Evolutionary conservation across 2,329 filamentous ascomycete genomes (phyloP).

Genomic region (Bretziella fagacearum): DNA sequence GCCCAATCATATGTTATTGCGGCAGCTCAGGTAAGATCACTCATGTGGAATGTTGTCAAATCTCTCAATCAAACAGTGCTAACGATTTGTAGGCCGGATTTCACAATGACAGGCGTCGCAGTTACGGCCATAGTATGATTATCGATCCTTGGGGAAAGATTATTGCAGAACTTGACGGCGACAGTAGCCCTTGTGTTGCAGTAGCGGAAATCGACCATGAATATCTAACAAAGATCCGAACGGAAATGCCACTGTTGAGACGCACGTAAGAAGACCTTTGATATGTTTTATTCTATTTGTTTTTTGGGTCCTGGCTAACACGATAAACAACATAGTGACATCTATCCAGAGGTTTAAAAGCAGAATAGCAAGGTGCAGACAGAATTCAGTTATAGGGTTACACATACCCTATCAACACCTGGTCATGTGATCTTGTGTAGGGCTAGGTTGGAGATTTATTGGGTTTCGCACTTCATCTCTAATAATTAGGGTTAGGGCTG

Average conservation of each 20-base stretch:
- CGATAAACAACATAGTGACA: too few species aligned
- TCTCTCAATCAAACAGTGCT: too few species aligned
- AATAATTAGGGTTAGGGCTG: too few species aligned
- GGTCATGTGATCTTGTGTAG: too few species aligned
- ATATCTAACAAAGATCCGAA: slow-evolving; percentile 30
- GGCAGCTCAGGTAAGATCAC: slow-evolving; percentile 48
- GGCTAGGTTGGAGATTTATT: too few species aligned
- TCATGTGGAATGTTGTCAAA: background rate
- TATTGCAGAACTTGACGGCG: slow-evolving; percentile 30
- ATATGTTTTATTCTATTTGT: background rate
- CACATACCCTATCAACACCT: slow-evolving; percentile 74
- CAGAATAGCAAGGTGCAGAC: background rate
- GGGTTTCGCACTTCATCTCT: too few species aligned
- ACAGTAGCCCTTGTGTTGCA: slow-evolving; percentile 29
- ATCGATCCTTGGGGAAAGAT: slow-evolving; percentile 77
- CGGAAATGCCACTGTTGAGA: slow-evolving; percentile 34
- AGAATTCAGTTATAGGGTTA: slow-evolving; percentile 88
- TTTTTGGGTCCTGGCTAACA: too few species aligned
- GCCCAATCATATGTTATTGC: slow-evolving; percentile 77
- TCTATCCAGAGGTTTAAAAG: slow-evolving; percentile 4
- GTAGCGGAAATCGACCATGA: slow-evolving; percentile 37
- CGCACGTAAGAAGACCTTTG: slow-evolving; percentile 28
- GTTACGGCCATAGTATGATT: slow-evolving; percentile 75
- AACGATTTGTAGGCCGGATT: slow-evolving; percentile 31
- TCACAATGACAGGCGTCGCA: slow-evolving; percentile 57